These are phyloP conservation scores for Trametes cinnabarina DNA, from an alignment of 768 basidiomycete species.

Conservation along the genomic window DNA sequence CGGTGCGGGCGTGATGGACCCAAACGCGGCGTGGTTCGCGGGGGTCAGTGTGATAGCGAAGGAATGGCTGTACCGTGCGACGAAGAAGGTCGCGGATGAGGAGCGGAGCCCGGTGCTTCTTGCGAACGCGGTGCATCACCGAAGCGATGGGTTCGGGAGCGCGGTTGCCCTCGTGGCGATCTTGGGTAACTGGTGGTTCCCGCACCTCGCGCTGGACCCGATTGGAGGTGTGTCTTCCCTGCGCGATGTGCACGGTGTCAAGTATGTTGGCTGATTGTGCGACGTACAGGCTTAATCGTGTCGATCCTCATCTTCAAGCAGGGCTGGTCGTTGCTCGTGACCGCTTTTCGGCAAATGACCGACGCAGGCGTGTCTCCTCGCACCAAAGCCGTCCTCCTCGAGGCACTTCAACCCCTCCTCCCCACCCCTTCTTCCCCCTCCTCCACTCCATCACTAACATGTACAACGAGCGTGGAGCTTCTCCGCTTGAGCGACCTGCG, in stretches of 20 bases:
- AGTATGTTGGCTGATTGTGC: not conserved
- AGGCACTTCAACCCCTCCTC: constrained; percentile 55
- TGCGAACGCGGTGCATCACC: constrained; percentile 97
- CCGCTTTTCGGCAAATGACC: constrained; percentile 77
- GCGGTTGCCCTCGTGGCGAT: constrained; percentile 90
- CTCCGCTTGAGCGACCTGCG: constrained; percentile 55
- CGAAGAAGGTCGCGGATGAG: constrained; percentile 85
- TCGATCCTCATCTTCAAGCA: constrained; percentile 86
- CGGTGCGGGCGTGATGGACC: constrained; percentile 56
- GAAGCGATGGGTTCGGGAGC: constrained; percentile 96
- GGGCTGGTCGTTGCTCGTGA: constrained; percentile 61
- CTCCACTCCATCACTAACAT: not conserved
- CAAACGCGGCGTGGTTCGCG: constrained; percentile 98
- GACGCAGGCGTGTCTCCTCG: constrained; percentile 72
- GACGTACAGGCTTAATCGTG: constrained; percentile 67
- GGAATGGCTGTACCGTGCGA: constrained; percentile 91
- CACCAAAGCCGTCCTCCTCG: constrained; percentile 53
- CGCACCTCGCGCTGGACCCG: constrained; percentile 86
- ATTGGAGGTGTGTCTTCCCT: constrained; percentile 67
- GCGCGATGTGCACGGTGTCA: not conserved
- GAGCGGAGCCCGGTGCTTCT: constrained; percentile 88
- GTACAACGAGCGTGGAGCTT: constrained; percentile 28
- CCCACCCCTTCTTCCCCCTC: constrained; percentile 30
- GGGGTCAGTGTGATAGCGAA: constrained; percentile 75
- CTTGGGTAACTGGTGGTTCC: constrained; percentile 83